These are phyloP conservation scores for Dipteronia sinensis DNA, from an alignment of 345 rosid species.

Conservation along the genomic window DNA sequence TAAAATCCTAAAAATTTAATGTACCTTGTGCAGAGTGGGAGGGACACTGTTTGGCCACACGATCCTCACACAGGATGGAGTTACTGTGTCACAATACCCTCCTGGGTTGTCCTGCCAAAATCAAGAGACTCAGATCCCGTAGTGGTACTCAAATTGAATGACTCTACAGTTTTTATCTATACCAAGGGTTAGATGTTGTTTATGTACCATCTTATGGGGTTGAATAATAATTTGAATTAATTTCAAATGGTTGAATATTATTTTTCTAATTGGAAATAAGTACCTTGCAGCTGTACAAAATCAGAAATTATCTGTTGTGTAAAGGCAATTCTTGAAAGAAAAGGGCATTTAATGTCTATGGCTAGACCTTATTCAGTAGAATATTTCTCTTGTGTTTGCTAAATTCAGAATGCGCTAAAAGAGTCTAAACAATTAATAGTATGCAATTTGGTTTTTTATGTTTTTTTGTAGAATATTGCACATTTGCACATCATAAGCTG, in stretches of 20 bases:
- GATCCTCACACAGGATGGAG: constrained; percentile 95
- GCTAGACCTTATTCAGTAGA: constrained; percentile 4
- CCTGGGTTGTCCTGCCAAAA: constrained; percentile 88
- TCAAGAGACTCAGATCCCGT: constrained; percentile 95
- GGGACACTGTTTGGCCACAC: constrained; percentile 89
- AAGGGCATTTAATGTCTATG: background rate
- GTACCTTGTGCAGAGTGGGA: constrained; percentile 69
- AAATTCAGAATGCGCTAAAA: background rate
- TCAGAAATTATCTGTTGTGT: background rate
- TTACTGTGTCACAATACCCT: constrained; percentile 86
- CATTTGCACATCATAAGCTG: background rate
- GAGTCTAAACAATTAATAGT: background rate
- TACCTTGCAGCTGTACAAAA: background rate
- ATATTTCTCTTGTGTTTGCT: background rate
- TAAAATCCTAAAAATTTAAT: background rate
- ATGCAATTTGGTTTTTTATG: background rate
- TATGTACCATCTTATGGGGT: constrained; percentile 18
- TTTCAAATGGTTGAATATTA: background rate
- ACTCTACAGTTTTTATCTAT: constrained; percentile 30
- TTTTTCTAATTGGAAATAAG: background rate
- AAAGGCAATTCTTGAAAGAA: background rate
- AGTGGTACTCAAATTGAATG: constrained; percentile 66
- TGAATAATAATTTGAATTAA: constrained; percentile 8
- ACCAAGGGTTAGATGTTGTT: constrained; percentile 33
- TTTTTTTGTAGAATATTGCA: background rate